Percentiles rank a stretch among this genome's conserved stretches.
Conservation (phyloP, 148 eudicot genomes). For the Cornus controversa region DNA sequence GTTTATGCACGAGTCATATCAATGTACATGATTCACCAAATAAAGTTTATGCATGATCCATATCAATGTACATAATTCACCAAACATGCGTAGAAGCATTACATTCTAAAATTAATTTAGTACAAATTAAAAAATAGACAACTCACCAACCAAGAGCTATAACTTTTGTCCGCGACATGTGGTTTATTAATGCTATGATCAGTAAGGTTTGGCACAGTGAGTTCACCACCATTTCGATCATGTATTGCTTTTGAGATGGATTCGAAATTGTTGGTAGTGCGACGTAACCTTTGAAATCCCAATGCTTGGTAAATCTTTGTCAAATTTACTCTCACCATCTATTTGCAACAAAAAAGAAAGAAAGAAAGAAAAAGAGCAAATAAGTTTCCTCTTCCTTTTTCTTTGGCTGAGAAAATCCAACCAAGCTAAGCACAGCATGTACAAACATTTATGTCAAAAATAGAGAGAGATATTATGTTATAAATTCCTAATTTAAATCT, state of each 20-base stretch:
- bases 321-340: conserved; percentile 19
- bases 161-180: conserved; percentile 4
- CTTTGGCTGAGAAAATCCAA: too few species aligned
- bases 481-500: too few species aligned
- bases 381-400: neutral
- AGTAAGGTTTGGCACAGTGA: neutral
- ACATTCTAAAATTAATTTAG: neutral
- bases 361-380: neutral
- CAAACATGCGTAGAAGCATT: neutral
- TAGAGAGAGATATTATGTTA: too few species aligned
- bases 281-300: conserved; percentile 16
- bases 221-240: neutral
- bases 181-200: neutral
- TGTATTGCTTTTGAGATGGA: conserved; percentile 12
- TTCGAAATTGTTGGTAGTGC: neutral
- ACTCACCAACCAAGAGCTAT: conserved; percentile 34
- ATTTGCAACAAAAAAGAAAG: neutral
- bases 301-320: conserved; percentile 24
- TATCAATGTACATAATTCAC: neutral
- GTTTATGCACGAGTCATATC: neutral
- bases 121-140: neutral
- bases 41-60: neutral
- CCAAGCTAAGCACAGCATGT: too few species aligned
- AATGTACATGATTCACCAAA: neutral
- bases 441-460: too few species aligned